Base-by-base conservation (phyloP, 1,139 yeast species). In the Scheffersomyces stambukii region DNA sequence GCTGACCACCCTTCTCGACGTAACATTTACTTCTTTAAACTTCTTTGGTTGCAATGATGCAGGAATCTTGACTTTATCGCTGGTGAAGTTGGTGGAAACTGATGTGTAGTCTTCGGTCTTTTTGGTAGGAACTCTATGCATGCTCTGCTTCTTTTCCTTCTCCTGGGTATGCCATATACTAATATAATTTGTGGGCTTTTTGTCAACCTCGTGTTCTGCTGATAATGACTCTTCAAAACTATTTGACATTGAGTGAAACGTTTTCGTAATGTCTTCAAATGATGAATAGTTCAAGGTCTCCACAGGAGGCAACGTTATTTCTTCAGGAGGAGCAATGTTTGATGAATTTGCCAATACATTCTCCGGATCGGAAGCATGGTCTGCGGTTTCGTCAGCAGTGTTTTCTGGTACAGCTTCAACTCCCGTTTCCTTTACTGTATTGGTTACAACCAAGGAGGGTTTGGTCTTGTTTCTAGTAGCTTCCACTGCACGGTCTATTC, bases 101-200 rank as follows among this genome's bases (percentile, higher is more conserved):
- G n/a, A n/a, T n/a, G n/a, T n/a, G n/a, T n/a, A n/a, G n/a, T n/a
- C n/a, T n/a, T n/a, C n/a, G n/a, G n/a, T n/a, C 19, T 37, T 35
- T 18, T 27, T 25, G 1, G 38, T 36, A 15, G 37, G 38, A 10
- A 37, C 36, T 21, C 31, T 33, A 18, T 35, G 38, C 23, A 30
- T 35, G 9, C 46, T 41, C 7, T 36, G 40, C 27, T 39, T 44
- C 32, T 44, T 45, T 24, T 45, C 41, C 27, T 42, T 41, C 32
- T 54, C 58, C 42, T 67, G 74, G 3, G 60, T 52, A 33, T 59
- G 72, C 74, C 74, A 67, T 19, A 67, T 67, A 1, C 68, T 55
- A 14, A 65, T 46, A 38, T 59, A 67, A 35, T 51, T 44, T 8
- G 23, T 26, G 2, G 61, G 49, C 18, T 45, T 45, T 21, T 46